Base-by-base conservation (phyloP, 192 early-diverging fungal genomes). In the Dissophora globulifera region DNA sequence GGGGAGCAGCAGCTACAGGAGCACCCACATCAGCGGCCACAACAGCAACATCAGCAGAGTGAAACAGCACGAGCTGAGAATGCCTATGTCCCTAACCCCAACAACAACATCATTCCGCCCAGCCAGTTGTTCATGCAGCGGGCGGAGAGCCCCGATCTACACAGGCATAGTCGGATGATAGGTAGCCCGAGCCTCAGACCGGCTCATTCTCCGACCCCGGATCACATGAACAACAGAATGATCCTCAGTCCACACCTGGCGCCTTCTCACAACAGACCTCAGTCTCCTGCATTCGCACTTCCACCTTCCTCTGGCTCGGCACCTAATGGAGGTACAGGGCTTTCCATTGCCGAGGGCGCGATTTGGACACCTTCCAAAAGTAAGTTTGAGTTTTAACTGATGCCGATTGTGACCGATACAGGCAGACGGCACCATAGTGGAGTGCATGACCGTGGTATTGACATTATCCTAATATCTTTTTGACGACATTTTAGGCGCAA, bases 171-270 rank as follows among this genome's bases (percentile, higher is more conserved):
- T 29, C 56, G 57, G 16, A n/a, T 75, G 25, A 29, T 75, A 1
- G 71, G 71, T 10, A 75, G 71, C 23, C 71, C 71, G 22, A 75
- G 71, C 35, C 61, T 62, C 10, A 23, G 61, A 49, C 69, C 61
- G 23, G 35, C 60, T 23, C 55, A 19, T 3, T 20, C 33, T 26
- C 60, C 69, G 2, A 20, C 19, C 4, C 26, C 40, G 6, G 47
- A 49, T 13, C 43, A 35, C 12, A 19, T 4, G 5, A 33, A 40
- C 31, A 50, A 62, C 31, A 61, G 58, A 26, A 45, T 49, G n/a
- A 50, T 52, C 53, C 52, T 45, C 16, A 71, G 60, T 41, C 53
- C 69, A 19, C 60, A 62, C 27, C 33, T 70, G 42, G 12, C 16
- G 6, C 51, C 58, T 1, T 33, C 41, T 0, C 35, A 54, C 22